Percentiles rank a stretch among this genome's conserved stretches.
Conservation (phyloP, 306 rosid genomes). For the Vachellia pachyceras region DNA sequence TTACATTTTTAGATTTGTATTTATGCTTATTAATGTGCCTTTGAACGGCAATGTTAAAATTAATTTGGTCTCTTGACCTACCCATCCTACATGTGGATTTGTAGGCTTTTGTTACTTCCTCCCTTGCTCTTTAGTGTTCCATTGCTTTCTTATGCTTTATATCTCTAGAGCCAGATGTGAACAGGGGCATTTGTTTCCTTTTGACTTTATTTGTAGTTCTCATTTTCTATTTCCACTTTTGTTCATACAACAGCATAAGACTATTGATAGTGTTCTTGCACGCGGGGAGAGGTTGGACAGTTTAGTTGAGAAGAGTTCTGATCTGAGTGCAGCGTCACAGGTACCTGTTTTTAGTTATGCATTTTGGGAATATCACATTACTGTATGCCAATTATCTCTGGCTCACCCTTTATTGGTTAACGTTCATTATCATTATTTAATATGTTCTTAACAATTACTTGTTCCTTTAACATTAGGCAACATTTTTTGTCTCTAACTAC, state of each 20-base stretch:
- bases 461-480: not conserved
- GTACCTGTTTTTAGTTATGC: conserved; percentile 46
- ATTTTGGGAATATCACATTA: conserved; percentile 15
- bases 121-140: not conserved
- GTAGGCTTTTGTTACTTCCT: conserved; percentile 22
- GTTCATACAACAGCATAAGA: conserved; percentile 76
- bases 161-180: conserved; percentile 21
- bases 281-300: conserved; percentile 98
- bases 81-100: conserved; percentile 14
- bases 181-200: not conserved
- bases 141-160: conserved; percentile 17
- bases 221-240: conserved; percentile 17
- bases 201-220: conserved; percentile 25
- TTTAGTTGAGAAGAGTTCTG: conserved; percentile 98
- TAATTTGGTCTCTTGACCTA: conserved; percentile 1
- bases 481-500: not conserved
- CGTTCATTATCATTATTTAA: not conserved
- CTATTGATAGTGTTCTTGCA: conserved; percentile 96
- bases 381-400: conserved; percentile 5
- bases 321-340: conserved; percentile 98
- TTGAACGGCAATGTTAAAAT: conserved; percentile 4
- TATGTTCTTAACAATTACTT: not conserved
- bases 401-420: not conserved
- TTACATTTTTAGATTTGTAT: conserved; percentile 9
- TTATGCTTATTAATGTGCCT: conserved; percentile 24